Evolutionary conservation across 2,329 filamentous ascomycete species (phyloP).

Genomic region (Verticillium nonalfalfae): DNA sequence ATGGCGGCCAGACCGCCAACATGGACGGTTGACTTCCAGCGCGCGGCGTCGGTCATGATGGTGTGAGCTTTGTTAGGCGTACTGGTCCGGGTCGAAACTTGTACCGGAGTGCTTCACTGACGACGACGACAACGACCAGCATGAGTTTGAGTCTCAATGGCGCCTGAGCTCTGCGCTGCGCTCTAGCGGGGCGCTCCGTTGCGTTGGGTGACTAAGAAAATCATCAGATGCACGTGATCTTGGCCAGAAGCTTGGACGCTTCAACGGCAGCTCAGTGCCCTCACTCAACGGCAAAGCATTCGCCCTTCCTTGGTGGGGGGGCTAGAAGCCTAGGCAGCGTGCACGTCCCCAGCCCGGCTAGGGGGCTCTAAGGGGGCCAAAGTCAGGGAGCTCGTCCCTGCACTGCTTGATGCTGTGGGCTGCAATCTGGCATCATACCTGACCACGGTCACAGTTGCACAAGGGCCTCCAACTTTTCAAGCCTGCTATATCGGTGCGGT

Average conservation of each 20-base stretch:
- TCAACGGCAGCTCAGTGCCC: not conserved
- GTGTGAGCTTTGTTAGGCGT: not conserved
- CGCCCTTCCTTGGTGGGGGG: not conserved
- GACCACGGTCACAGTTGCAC: conserved; percentile 6
- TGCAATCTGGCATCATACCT: conserved; percentile 15
- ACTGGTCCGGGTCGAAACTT: not conserved
- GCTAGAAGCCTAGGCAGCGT: not conserved
- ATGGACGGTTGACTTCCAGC: conserved; percentile 87
- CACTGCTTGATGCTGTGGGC: conserved; percentile 6
- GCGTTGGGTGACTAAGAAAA: not conserved
- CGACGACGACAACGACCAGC: not conserved
- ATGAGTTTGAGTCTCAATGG: conserved; percentile 1
- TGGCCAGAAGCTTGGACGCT: not conserved
- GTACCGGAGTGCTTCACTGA: not conserved
- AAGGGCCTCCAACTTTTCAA: not conserved
- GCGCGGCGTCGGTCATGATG: conserved; percentile 71
- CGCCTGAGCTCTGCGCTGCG: conserved; percentile 2
- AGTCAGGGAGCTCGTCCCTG: conserved; percentile 6
- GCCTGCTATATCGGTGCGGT: not conserved
- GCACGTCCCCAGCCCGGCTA: not conserved
- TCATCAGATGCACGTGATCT: not conserved
- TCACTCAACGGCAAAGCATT: not conserved
- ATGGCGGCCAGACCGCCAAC: conserved; percentile 80
- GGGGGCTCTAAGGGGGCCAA: not conserved
- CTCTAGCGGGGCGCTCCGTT: not conserved